Conservation (phyloP, 108 stramenopile genomes). For the Cyclostephanos tholiformis region DNA sequence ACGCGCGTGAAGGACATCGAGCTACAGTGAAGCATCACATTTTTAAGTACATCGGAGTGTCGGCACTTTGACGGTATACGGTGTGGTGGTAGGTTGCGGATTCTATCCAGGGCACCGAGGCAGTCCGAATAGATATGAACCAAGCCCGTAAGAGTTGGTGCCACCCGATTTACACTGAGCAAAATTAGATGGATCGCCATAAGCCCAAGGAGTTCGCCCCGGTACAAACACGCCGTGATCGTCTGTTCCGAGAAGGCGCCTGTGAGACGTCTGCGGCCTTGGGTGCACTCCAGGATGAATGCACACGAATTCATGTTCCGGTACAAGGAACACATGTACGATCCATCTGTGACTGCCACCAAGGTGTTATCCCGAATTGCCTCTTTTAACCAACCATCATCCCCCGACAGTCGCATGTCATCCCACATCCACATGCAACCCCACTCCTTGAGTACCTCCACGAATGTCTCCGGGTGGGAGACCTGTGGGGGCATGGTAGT, state of each 20-base stretch:
- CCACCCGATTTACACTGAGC: background rate
- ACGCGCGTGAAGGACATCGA: background rate
- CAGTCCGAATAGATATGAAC: background rate
- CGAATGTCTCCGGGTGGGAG: background rate
- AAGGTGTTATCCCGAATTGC: conserved; percentile 7
- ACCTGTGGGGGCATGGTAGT: background rate
- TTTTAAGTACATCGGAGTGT: conserved; percentile 26
- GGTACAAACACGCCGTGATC: conserved; percentile 8
- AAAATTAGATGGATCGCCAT: conserved; percentile 5
- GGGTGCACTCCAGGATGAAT: conserved; percentile 19
- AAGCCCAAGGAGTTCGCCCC: conserved; percentile 9
- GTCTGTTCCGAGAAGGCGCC: conserved; percentile 16
- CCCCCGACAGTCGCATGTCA: background rate
- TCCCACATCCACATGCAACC: conserved; percentile 15
- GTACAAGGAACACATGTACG: conserved; percentile 10
- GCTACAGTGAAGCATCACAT: conserved; percentile 10
- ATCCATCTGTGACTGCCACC: conserved; percentile 24
- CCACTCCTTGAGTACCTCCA: conserved; percentile 24
- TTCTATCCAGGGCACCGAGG: background rate
- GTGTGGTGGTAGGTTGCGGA: background rate
- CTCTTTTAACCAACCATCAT: conserved; percentile 4
- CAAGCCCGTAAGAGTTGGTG: background rate
- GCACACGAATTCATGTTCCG: conserved; percentile 14
- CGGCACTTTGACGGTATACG: background rate
- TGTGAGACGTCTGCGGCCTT: conserved; percentile 14